Evolutionary conservation across 1,284 basidiomycete species (phyloP).

Genomic region (Chondrostereum purpureum): DNA sequence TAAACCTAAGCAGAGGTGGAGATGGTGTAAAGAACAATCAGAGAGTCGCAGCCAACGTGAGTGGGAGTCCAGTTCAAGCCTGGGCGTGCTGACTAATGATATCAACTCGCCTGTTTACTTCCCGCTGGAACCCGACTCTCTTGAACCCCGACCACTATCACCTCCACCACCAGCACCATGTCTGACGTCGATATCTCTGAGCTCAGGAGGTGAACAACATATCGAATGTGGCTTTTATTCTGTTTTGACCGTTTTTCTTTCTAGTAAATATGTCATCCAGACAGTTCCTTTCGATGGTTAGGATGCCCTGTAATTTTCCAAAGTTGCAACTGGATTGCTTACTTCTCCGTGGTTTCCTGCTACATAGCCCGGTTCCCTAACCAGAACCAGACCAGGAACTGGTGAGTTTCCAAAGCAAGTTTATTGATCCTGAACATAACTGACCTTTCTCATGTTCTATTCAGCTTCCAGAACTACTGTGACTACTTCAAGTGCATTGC

Average conservation of each 20-base stretch:
- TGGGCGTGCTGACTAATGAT: background rate
- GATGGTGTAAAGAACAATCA: no score
- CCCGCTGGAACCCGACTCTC: constrained; percentile 40
- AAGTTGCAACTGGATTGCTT: constrained; percentile 5
- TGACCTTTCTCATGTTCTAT: constrained; percentile 1
- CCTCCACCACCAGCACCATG: constrained; percentile 37
- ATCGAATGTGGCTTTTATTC: constrained; percentile 14
- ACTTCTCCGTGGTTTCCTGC: no score
- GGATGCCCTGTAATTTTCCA: constrained; percentile 17
- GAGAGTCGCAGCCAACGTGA: no score
- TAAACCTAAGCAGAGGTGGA: no score
- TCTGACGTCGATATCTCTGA: constrained; percentile 43
- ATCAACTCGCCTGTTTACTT: constrained; percentile 10
- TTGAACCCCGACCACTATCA: constrained; percentile 11
- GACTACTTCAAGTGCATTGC: constrained; percentile 98
- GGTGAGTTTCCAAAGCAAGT: no score
- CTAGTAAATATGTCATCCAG: constrained; percentile 77
- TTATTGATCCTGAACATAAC: no score
- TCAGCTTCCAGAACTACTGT: constrained; percentile 90
- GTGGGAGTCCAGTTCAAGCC: constrained; percentile 3
- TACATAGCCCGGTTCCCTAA: constrained; percentile 86
- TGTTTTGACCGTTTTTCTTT: constrained; percentile 17
- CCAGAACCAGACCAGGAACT: constrained; percentile 92
- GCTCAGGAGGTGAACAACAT: constrained; percentile 43
- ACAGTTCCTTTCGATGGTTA: constrained; percentile 83